These are phyloP conservation scores for Gracilaria gracilis DNA, from an alignment of 23 red algal species.

Conservation along the genomic window DNA sequence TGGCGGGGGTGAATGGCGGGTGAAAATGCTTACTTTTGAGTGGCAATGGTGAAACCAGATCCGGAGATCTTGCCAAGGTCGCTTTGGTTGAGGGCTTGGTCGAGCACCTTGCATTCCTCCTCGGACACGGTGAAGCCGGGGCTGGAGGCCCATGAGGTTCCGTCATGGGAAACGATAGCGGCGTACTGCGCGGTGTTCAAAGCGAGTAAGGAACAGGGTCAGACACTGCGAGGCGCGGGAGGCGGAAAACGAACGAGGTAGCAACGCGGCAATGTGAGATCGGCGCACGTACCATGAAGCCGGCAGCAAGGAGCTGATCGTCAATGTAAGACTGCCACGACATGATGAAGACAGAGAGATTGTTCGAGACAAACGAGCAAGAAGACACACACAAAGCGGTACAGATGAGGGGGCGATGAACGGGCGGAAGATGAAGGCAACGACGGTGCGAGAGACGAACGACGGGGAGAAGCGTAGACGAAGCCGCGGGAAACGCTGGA, in stretches of 20 bases:
- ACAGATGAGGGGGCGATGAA: too few relatives aligned
- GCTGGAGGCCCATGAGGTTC: conserved; percentile 67
- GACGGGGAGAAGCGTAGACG: neutral
- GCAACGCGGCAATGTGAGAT: neutral
- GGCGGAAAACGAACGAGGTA: neutral
- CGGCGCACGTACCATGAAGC: conserved; percentile 79
- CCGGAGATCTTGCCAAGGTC: conserved; percentile 17
- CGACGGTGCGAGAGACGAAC: neutral
- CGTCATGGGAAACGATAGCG: conserved; percentile 85
- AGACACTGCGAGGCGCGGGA: neutral
- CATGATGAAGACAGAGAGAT: conserved; percentile 22
- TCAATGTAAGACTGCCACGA: conserved; percentile 87
- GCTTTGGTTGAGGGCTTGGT: neutral
- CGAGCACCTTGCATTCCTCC: conserved; percentile 16
- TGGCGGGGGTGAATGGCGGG: too few relatives aligned
- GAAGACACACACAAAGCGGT: too few relatives aligned
- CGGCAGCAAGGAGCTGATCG: conserved; percentile 81
- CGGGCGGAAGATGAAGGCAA: neutral
- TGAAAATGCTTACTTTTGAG: conserved; percentile 23
- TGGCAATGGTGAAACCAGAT: conserved; percentile 33
- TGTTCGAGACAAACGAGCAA: too few relatives aligned
- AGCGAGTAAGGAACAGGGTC: conserved; percentile 1
- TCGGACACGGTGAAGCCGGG: conserved; percentile 14
- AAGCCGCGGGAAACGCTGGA: neutral
- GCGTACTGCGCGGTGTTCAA: conserved; percentile 40